Conservation (phyloP, 2,329 filamentous ascomycete species). For the Cladosporium sp. region DNA sequence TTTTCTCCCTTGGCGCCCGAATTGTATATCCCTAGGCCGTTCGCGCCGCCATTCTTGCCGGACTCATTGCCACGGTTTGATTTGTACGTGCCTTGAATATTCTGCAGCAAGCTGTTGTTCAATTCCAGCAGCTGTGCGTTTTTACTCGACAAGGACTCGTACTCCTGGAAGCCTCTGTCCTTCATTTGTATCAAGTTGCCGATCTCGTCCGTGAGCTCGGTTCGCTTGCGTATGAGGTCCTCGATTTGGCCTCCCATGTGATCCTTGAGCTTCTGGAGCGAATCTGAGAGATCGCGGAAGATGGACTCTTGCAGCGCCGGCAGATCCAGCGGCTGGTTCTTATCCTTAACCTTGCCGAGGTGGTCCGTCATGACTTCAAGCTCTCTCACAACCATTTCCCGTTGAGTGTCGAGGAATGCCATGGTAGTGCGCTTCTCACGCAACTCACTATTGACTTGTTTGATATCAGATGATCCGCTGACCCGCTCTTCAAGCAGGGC, state of each 20-base stretch:
- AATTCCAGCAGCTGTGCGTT: conserved; percentile 92
- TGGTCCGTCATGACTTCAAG: conserved; percentile 87
- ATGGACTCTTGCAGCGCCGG: conserved; percentile 66
- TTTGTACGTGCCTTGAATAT: conserved; percentile 92
- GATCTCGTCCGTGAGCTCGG: conserved; percentile 81
- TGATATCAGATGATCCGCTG: conserved; percentile 61
- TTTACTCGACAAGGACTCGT: conserved; percentile 90
- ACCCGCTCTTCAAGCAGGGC: conserved; percentile 53
- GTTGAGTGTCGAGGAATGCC: conserved; percentile 88
- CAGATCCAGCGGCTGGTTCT: conserved; percentile 75
- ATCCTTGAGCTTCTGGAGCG: conserved; percentile 72
- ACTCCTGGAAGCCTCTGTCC: conserved; percentile 91
- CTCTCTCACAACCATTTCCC: conserved; percentile 92
- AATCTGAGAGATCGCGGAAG: conserved; percentile 61
- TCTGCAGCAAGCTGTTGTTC: conserved; percentile 92
- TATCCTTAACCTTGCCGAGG: conserved; percentile 81
- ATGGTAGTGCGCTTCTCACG: conserved; percentile 94
- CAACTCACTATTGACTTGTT: conserved; percentile 81
- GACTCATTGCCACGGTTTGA: conserved; percentile 58
- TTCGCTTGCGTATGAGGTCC: conserved; percentile 84
- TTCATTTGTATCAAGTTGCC: conserved; percentile 79
- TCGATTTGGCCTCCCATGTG: conserved; percentile 75
- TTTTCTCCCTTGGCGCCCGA: conserved; percentile 27
- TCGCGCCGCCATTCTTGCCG: conserved; percentile 47
- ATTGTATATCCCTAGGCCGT: conserved; percentile 64